phyloP scores from a whole-genome alignment of 2,329 filamentous ascomycete species.

The Dactylellina drechsleri region DNA sequence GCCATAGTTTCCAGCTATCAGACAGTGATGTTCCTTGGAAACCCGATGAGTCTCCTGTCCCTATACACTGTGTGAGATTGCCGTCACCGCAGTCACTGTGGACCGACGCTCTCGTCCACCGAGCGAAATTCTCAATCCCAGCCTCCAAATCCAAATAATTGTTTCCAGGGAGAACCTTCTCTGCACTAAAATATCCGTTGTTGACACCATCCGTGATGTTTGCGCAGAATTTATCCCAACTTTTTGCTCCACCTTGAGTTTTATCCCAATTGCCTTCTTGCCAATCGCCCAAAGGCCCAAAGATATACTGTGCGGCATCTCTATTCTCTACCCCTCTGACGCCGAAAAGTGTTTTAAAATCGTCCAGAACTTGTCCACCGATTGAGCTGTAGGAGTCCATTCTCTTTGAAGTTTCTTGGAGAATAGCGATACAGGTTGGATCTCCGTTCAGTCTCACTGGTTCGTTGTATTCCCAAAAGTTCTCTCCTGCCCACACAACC shows the following conservation, averaged over 20 bases:
- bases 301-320: constrained; percentile 34
- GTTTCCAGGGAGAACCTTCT: constrained; percentile 7
- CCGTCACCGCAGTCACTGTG: constrained; percentile 15
- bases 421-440: constrained; percentile 72
- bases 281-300: constrained; percentile 21
- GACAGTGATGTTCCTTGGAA: constrained; percentile 15
- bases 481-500: constrained; percentile 79
- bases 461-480: constrained; percentile 76
- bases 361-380: constrained; percentile 63
- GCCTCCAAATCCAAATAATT: constrained; percentile 25
- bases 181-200: background rate
- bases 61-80: constrained; percentile 14
- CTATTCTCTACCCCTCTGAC: constrained; percentile 63
- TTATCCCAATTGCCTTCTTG: constrained; percentile 50
- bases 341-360: constrained; percentile 68
- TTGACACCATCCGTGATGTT: constrained; percentile 40
- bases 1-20: constrained; percentile 42
- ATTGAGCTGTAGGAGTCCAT: constrained; percentile 69
- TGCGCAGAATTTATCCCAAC: constrained; percentile 46
- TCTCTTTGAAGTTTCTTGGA: constrained; percentile 70
- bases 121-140: constrained; percentile 40
- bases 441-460: constrained; percentile 69
- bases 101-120: constrained; percentile 33
- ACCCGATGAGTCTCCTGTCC: constrained; percentile 3
- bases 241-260: constrained; percentile 15